Conservation (phyloP, 495 filamentous ascomycete species). For the Amphirosellinia nigrospora region DNA sequence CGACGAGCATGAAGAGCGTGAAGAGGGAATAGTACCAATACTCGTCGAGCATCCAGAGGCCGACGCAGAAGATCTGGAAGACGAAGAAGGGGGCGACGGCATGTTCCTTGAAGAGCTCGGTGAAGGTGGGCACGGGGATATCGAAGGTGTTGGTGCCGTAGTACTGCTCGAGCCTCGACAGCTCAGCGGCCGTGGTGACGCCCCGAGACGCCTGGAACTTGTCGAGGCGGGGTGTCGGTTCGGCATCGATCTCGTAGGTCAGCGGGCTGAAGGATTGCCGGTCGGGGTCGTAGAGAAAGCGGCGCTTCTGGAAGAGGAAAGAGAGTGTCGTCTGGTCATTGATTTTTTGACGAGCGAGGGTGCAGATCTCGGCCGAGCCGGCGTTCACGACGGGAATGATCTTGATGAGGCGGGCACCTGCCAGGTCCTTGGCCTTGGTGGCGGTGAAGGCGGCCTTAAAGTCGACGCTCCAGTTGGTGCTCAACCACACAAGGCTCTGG, state of each 20-base stretch:
- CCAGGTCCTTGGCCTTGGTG: constrained; percentile 69
- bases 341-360: constrained; percentile 72
- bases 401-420: constrained; percentile 87
- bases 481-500: constrained; percentile 91
- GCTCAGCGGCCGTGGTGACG: constrained; percentile 70
- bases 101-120: constrained; percentile 97
- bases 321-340: constrained; percentile 77
- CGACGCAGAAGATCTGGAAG: constrained; percentile 98
- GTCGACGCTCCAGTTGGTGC: constrained; percentile 96
- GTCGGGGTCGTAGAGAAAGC: constrained; percentile 82
- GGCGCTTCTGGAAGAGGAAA: constrained; percentile 97
- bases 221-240: constrained; percentile 77
- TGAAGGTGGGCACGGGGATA: constrained; percentile 93
- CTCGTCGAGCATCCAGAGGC: constrained; percentile 98
- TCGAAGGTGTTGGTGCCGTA: constrained; percentile 98
- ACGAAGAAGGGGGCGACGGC: constrained; percentile 99
- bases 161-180: constrained; percentile 81
- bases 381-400: constrained; percentile 91
- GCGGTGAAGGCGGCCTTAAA: constrained; percentile 83
- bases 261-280: constrained; percentile 77
- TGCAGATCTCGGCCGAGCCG: constrained; percentile 86
- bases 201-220: constrained; percentile 81
- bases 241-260: constrained; percentile 81
- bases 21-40: constrained; percentile 99
- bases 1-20: constrained; percentile 96